Percentiles rank a stretch among this genome's conserved stretches.
These are phyloP conservation scores for Bonia amplexicaulis DNA, from an alignment of 176 grass and related monocot species.

Conservation along the genomic window DNA sequence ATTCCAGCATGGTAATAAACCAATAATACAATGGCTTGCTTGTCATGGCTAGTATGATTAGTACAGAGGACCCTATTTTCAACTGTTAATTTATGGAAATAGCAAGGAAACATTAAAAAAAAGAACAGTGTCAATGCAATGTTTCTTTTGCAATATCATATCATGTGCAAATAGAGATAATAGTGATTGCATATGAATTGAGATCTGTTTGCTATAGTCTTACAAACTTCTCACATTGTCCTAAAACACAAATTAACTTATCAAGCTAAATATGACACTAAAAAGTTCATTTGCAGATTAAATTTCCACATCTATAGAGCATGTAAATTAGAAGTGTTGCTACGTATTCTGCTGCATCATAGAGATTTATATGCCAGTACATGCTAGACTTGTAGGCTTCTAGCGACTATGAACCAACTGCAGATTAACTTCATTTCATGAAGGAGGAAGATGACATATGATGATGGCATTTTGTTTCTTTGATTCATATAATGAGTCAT, in stretches of 20 bases:
- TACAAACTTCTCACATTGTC: neutral
- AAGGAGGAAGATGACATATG: neutral
- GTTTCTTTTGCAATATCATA: constrained; percentile 2
- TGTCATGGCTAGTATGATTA: neutral
- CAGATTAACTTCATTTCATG: constrained; percentile 4
- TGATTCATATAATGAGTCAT: neutral
- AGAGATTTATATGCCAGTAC: neutral
- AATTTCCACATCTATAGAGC: neutral
- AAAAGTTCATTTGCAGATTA: neutral
- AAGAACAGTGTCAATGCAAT: neutral
- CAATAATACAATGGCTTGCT: neutral
- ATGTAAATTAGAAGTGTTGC: neutral
- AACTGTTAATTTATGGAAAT: neutral
- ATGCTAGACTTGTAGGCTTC: constrained; percentile 3
- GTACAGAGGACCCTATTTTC: neutral
- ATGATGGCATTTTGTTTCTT: neutral
- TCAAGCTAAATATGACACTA: too few species aligned
- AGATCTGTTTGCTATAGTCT: neutral
- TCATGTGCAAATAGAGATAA: neutral
- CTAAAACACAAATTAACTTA: neutral
- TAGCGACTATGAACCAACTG: neutral
- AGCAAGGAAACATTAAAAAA: neutral
- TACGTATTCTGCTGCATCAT: neutral
- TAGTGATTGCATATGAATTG: neutral
- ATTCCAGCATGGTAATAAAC: neutral